Evolutionary conservation across 2,329 filamentous ascomycete genomes (phyloP), one percentile per base, ranked within the genome.

Genomic region (Atkinsonella texensis): DNA sequence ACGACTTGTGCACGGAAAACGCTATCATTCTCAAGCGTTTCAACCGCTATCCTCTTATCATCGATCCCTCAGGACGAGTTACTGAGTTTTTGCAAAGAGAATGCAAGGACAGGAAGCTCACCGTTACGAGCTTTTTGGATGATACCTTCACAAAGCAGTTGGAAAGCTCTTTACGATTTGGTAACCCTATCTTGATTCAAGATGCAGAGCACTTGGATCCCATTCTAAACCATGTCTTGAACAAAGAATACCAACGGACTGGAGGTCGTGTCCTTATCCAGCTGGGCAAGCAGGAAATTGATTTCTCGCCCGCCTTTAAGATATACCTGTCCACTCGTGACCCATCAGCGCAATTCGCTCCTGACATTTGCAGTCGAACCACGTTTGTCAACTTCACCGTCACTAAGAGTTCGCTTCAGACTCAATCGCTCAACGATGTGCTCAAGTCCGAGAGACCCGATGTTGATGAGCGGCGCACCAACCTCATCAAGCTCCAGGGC

Each of bases 301-400:
- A 98, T 68, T 98, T 98, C 71, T 98, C 93, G 48, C 91, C 93
- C 1, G 83, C 90, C 0, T 98, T 98, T 77, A 93, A 85, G 71
- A 78, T 98, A 33, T 98, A 95, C 67, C 74, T 98, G 40, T 96
- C 91, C 0, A 98, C 94, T 1, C 80, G 91, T 62, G 93, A 98
- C 71, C 94, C 94, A 1, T 98, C 94, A 42, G 91, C 93, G 28
- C 88, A 85, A 8, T 98, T 98, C 66, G 83, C 93, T 8, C 94
- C 93, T 0, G 93, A 98, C 64, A 89, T 98, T 57, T 98, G 94
- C 81, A 95, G 89, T 75, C 82, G 94, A 62, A 97, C 93, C 7
- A 98, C 94, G 0, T 95, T 98, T 70, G 93, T 98, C 77, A 98
- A 98, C 71, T 98, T 98, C 61, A 97, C 94, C 1, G 91, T 98